These are phyloP conservation scores for Chytriomyces hyalinus DNA, from an alignment of 192 early-diverging fungal species.

Conservation along the genomic window DNA sequence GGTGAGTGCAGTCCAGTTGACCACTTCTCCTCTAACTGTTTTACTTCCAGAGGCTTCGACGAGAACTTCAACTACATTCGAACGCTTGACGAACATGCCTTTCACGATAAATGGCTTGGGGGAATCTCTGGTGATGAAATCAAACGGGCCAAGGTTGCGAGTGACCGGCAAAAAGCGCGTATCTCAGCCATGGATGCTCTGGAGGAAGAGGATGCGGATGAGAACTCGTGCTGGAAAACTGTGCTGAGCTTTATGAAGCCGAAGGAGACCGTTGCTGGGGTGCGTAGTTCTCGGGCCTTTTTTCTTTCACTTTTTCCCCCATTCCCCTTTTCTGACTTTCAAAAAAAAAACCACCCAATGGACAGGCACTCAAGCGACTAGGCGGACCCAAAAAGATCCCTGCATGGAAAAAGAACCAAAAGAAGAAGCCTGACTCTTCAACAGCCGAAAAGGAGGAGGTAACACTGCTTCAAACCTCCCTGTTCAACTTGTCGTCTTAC, in stretches of 20 bases:
- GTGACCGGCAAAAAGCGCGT: conserved; percentile 36
- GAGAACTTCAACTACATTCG: conserved; percentile 58
- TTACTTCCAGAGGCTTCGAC: conserved; percentile 46
- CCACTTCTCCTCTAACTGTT: conserved; percentile 1
- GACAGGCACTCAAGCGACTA: conserved; percentile 49
- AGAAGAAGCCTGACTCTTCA: conserved; percentile 31
- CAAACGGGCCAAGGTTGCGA: conserved; percentile 42
- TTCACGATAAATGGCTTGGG: conserved; percentile 64
- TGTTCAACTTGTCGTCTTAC: not conserved
- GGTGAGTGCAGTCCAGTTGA: conserved; percentile 33
- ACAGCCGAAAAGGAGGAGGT: not conserved
- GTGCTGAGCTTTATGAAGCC: conserved; percentile 35
- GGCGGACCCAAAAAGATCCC: conserved; percentile 36
- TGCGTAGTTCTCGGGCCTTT: conserved; percentile 2
- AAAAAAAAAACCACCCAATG: not conserved
- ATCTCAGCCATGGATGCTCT: conserved; percentile 32
- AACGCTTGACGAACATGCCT: conserved; percentile 55
- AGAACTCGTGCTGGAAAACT: conserved; percentile 28
- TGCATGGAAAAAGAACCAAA: conserved; percentile 50
- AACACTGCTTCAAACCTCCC: not conserved
- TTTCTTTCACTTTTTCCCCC: not conserved
- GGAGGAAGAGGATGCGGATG: conserved; percentile 9
- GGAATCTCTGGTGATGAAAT: conserved; percentile 57
- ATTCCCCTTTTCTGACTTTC: not conserved
- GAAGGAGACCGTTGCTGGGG: conserved; percentile 34